Evolutionary conservation across 129 eudicot genomes (phyloP), one percentile per base, ranked within the genome.

Genomic region (Flaveria ramosissima): DNA sequence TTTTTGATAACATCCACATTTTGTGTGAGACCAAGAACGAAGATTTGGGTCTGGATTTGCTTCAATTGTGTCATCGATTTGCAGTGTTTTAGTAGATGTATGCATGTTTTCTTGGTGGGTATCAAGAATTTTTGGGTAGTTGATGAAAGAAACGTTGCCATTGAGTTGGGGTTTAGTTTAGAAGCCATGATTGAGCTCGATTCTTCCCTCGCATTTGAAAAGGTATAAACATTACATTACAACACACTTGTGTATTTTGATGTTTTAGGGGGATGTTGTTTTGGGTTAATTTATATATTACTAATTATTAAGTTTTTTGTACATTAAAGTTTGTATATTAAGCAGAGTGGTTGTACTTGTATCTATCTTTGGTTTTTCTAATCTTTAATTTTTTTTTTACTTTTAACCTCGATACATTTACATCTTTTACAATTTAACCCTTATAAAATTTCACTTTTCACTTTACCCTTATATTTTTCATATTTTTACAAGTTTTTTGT

Each of bases 41-140:
- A 78, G 70, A 88, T 57, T 71, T 83, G 92, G 70, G 92, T 74
- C 26, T 91, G 97, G 73, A 91, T 86, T 86, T 89, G 92, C 55
- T 79, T 84, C n/a, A 91, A 19, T 30, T 88, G 83, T 39, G 20
- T 61, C 76, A 85, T 76, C 70, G 86, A 81, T 83, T 86, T 91
- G 90, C 97, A 91, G 78, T 20, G 53, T 66, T 91, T 87, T 17
- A 91, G 83, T 73, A 82, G 90, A 50, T 84, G 80, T 27, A 91
- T 82, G 81, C 89, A 84, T 81, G 84, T 50, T 83, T 78, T 84
- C 80, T 77, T 84, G 56, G 88, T 56, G 73, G 83, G 78, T 0
- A 62, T 70, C 21, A 80, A 55, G 48, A 56, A 45, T 32, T 45
- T 47, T 7, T 65, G 76, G 45, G 75, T 50, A 15, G 80, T 75